A percentile compares a stretch with the other conserved stretches of the same genome.
phyloP scores from a whole-genome alignment of 441 rosid species.

The Aleurites moluccanus region DNA sequence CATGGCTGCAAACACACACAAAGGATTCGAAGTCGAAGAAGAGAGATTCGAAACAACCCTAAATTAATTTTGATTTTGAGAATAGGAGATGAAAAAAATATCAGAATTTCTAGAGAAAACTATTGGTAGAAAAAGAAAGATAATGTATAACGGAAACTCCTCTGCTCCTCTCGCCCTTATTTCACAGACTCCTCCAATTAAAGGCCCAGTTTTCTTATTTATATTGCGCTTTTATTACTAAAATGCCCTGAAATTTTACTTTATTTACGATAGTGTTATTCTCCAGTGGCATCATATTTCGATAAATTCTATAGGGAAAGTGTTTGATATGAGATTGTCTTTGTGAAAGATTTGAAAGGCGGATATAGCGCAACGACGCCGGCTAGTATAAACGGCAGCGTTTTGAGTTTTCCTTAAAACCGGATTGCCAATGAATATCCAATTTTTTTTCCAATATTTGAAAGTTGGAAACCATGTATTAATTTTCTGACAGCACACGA shows the following conservation, averaged over 20 bases:
- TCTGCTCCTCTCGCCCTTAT: conserved; percentile 50
- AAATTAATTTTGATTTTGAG: conserved; percentile 23
- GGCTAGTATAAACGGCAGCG: neutral
- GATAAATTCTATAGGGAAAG: neutral
- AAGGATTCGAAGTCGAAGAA: neutral
- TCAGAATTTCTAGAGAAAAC: conserved; percentile 23
- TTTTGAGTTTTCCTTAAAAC: neutral
- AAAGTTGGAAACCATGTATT: neutral
- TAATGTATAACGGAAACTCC: conserved; percentile 72
- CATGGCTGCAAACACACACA: conserved; percentile 39
- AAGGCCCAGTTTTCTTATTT: neutral
- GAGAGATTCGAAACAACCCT: conserved; percentile 33
- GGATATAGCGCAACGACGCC: neutral
- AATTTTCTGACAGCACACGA: neutral
- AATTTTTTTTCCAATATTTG: neutral
- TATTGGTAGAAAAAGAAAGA: conserved; percentile 25
- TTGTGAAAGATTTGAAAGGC: neutral
- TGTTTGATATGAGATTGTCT: neutral
- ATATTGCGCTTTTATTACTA: neutral
- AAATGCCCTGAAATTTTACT: neutral
- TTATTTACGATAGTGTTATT: conserved; percentile 6
- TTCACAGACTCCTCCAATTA: neutral
- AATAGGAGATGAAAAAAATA: neutral
- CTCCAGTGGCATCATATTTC: neutral
- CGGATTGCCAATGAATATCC: neutral